These are phyloP conservation scores for Casuarina glauca DNA, from an alignment of 306 rosid genomes.

Conservation along the genomic window DNA sequence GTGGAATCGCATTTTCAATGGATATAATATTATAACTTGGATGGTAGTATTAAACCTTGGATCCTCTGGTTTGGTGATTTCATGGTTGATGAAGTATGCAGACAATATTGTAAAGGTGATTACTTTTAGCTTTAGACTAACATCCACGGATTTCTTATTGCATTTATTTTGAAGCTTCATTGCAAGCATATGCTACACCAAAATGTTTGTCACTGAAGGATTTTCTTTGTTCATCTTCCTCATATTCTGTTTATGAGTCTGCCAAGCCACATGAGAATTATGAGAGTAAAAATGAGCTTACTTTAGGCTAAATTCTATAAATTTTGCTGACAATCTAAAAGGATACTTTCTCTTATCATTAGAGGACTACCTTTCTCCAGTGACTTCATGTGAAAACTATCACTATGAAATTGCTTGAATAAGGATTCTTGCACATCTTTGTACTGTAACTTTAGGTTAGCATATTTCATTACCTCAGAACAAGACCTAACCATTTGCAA, in stretches of 20 bases:
- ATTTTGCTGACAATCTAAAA: neutral
- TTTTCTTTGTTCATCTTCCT: neutral
- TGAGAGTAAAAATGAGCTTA: neutral
- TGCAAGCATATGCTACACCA: neutral
- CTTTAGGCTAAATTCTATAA: neutral
- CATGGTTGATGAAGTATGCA: slow-evolving; percentile 97
- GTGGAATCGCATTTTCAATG: slow-evolving; percentile 89
- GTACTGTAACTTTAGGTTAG: neutral
- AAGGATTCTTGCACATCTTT: neutral
- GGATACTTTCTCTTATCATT: neutral
- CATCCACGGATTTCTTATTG: neutral
- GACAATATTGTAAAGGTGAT: slow-evolving; percentile 94
- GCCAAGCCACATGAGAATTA: neutral
- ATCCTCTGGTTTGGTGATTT: slow-evolving; percentile 90
- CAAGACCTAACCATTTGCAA: neutral
- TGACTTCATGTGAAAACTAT: neutral
- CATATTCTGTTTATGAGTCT: neutral
- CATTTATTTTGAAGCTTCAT: neutral
- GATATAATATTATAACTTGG: slow-evolving; percentile 84
- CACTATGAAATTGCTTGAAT: neutral
- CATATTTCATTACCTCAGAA: neutral
- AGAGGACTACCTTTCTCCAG: neutral
- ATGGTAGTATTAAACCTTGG: slow-evolving; percentile 91
- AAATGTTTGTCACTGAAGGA: neutral
- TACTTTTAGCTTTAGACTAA: neutral